Base-by-base conservation (phyloP, 805 yeast species). In the Phaffomyces thermotolerans region DNA sequence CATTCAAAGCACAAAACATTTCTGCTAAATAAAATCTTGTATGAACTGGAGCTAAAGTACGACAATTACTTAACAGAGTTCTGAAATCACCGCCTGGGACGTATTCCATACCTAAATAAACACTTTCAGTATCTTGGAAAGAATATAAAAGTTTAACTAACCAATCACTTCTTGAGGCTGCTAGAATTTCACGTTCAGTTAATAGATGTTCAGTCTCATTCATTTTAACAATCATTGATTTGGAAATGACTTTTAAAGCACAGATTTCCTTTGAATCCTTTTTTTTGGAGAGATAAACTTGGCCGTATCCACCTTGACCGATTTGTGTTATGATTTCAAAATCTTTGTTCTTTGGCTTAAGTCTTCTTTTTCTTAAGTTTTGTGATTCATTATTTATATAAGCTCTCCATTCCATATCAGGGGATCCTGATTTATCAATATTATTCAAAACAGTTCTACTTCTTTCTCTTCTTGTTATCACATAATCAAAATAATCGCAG, bases 51-150 rank as follows among this genome's bases (percentile, higher is more conserved):
- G 87, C 85, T 53, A 93, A 69, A 45, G 84, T 85, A 31, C 96
- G 96, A 6, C 98, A 91, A 62, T 90, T 91, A 63, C 89, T 90
- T 51, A 93, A 75, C 47, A 93, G 68, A 0, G 99, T 93, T 60
- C 99, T 81, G 69, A 87, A 93, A 62, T 93, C 99, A 42, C 99
- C 99, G 46, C 99, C 99, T 8, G 99, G 97, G n/a, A 93, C 99
- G 64, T 86, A 93, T 63, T 93, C 99, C 99, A 93, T 93, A 2
- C 99, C 99, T 58, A 93, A 71, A 56, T 87, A 93, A 27, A 93
- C 85, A 58, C 84, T 85, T 49, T 85, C 90, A 0, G 81, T 65
- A 65, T 93, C 98, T 64, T 93, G 99, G 68, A 93, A 93, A 2
- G 98, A 96, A 62, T 93, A 93, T 46, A 88, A 72, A 40, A 93